Conservation (phyloP, 2,329 filamentous ascomycete species). For the Graphiopsis chlorocephala region DNA sequence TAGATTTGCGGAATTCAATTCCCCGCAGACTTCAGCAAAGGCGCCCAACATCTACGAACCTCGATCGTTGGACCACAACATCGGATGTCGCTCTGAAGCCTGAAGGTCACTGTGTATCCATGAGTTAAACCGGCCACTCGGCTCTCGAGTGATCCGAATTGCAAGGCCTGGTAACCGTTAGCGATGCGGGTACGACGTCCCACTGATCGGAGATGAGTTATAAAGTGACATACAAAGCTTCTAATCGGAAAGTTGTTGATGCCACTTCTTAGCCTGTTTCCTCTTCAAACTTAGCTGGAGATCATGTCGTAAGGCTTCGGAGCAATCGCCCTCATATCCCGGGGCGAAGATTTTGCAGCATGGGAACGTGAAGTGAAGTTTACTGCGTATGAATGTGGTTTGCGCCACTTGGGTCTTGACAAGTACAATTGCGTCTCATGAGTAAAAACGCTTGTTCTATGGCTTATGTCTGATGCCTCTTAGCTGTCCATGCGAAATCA, state of each 20-base stretch:
- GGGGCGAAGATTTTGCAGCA: background rate
- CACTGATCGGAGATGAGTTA: background rate
- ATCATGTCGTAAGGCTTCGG: background rate
- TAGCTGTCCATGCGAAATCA: background rate
- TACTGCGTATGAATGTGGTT: background rate
- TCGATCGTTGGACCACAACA: background rate
- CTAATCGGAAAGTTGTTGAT: background rate
- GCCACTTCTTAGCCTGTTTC: background rate
- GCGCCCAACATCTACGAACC: background rate
- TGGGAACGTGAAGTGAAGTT: background rate
- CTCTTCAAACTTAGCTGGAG: background rate
- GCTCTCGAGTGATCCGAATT: background rate
- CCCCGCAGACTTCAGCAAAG: background rate
- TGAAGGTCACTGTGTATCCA: background rate
- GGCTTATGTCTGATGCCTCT: background rate
- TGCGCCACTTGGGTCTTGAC: background rate
- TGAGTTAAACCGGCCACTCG: background rate
- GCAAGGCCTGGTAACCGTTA: background rate
- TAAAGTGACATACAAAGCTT: background rate
- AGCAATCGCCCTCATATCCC: background rate
- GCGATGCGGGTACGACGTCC: background rate
- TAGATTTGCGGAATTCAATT: background rate
- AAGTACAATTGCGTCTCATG: background rate
- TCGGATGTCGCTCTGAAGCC: background rate
- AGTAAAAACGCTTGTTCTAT: background rate